Percentiles rank a stretch among this genome's conserved stretches.
phyloP scores from a whole-genome alignment of 495 filamentous ascomycete genomes.

The Opeltia flavorubescens region DNA sequence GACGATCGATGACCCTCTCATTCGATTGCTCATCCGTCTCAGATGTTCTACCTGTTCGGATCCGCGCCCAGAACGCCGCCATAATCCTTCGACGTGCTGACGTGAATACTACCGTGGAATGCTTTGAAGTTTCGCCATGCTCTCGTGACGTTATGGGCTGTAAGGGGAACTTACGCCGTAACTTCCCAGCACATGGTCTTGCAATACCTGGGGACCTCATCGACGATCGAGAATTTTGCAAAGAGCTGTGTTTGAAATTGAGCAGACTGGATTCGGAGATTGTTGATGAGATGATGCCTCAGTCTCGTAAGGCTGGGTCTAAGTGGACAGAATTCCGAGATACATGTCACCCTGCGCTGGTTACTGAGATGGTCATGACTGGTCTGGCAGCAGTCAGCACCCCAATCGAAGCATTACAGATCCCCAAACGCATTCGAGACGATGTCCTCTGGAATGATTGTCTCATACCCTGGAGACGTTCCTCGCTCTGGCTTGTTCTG shows the following conservation, averaged over 20 bases:
- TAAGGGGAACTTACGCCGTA: neutral
- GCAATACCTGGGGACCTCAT: neutral
- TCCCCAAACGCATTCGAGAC: conserved; percentile 1
- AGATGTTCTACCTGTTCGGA: neutral
- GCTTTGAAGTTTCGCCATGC: neutral
- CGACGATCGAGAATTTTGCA: neutral
- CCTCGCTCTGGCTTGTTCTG: neutral
- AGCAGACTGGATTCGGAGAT: neutral
- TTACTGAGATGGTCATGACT: conserved; percentile 2
- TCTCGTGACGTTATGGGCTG: neutral
- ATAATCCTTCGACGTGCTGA: neutral
- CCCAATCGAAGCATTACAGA: neutral
- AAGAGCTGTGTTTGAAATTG: neutral
- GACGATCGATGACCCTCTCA: neutral
- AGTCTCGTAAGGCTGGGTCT: neutral
- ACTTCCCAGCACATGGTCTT: neutral
- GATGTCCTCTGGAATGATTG: neutral
- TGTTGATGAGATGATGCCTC: conserved; percentile 4
- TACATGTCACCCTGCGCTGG: neutral
- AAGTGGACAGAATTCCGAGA: neutral
- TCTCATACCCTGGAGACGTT: neutral
- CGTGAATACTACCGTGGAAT: neutral
- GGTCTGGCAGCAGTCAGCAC: neutral
- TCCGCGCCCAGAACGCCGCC: neutral
- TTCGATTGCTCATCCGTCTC: neutral